phyloP scores from a whole-genome alignment of 2,329 filamentous ascomycete species.

The Penicillium frequentans region DNA sequence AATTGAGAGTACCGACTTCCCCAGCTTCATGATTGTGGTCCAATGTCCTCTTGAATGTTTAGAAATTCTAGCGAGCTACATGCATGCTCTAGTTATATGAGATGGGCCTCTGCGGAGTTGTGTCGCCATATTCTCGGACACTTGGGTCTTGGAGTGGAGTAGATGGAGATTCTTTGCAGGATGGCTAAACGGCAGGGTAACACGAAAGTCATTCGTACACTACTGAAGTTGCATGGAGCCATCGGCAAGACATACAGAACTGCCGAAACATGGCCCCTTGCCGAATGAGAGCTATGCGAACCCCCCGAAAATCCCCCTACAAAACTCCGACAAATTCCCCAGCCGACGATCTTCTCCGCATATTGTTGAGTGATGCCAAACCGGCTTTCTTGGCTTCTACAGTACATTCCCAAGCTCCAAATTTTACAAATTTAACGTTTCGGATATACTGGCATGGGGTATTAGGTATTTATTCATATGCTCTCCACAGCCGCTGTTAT shows the following conservation, averaged over 20 bases:
- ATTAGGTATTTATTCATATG: too few relatives aligned
- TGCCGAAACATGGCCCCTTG: not conserved
- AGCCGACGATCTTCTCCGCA: not conserved
- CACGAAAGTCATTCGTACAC: not conserved
- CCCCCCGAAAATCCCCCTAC: conserved; percentile 1
- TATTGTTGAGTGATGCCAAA: not conserved
- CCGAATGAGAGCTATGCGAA: conserved; percentile 2
- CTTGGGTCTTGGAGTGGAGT: not conserved
- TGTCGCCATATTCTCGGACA: conserved; percentile 19
- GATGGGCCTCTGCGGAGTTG: conserved; percentile 1
- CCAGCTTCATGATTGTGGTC: conserved; percentile 5
- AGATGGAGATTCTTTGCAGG: not conserved
- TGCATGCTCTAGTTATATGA: not conserved
- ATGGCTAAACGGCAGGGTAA: not conserved
- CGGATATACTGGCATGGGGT: too few relatives aligned
- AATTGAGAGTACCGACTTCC: not conserved
- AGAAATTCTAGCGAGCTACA: not conserved
- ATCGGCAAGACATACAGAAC: not conserved
- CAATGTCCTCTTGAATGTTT: not conserved
- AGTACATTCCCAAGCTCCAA: too few relatives aligned
- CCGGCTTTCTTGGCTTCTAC: not conserved
- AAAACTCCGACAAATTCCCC: conserved; percentile 4
- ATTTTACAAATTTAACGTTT: too few relatives aligned
- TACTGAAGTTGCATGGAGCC: not conserved
- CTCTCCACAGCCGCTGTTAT: too few relatives aligned